phyloP scores from a whole-genome alignment of 2,329 filamentous ascomycete species.

The Hymenoscyphus fructigenus region DNA sequence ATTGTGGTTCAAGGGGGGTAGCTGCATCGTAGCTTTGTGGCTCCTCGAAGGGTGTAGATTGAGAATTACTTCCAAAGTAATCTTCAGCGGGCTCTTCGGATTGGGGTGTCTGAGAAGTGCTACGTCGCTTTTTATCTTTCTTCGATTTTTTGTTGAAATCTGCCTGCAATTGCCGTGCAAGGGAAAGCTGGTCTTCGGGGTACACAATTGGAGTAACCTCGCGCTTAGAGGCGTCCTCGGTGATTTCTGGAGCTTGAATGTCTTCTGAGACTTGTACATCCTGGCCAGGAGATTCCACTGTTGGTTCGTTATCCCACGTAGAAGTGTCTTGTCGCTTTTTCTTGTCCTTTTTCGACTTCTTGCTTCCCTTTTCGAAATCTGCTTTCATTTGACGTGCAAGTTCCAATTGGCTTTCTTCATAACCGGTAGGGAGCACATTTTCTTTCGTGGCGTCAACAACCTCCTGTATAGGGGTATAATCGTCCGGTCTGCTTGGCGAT shows the following conservation, averaged over 20 bases:
- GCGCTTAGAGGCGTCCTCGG: slow-evolving; percentile 12
- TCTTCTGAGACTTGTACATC: slow-evolving; percentile 9
- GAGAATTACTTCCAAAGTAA: slow-evolving; percentile 22
- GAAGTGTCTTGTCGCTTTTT: slow-evolving; percentile 32
- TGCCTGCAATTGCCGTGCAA: slow-evolving; percentile 31
- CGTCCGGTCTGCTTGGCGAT: not conserved
- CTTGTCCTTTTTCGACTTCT: slow-evolving; percentile 33
- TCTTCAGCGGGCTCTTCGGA: slow-evolving; percentile 20
- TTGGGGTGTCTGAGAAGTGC: slow-evolving; percentile 28
- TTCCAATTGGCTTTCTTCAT: slow-evolving; percentile 32
- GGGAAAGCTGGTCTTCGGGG: slow-evolving; percentile 30
- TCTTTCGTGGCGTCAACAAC: slow-evolving; percentile 11
- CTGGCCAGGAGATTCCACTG: not conserved
- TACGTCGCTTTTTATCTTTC: slow-evolving; percentile 37
- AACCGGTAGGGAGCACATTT: slow-evolving; percentile 22
- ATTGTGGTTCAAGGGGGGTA: slow-evolving; percentile 9
- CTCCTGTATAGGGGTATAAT: not conserved
- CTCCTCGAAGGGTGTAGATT: slow-evolving; percentile 14
- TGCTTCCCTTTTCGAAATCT: slow-evolving; percentile 27
- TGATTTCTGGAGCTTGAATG: not conserved
- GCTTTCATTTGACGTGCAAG: slow-evolving; percentile 32
- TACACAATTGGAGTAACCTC: slow-evolving; percentile 29
- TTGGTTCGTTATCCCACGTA: slow-evolving; percentile 19
- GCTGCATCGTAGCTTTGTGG: slow-evolving; percentile 8
- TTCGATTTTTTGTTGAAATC: slow-evolving; percentile 40